A percentile compares a stretch with the other conserved stretches of the same genome.
Conservation (phyloP, 805 yeast genomes). For the Monosporozyma servazzii region DNA sequence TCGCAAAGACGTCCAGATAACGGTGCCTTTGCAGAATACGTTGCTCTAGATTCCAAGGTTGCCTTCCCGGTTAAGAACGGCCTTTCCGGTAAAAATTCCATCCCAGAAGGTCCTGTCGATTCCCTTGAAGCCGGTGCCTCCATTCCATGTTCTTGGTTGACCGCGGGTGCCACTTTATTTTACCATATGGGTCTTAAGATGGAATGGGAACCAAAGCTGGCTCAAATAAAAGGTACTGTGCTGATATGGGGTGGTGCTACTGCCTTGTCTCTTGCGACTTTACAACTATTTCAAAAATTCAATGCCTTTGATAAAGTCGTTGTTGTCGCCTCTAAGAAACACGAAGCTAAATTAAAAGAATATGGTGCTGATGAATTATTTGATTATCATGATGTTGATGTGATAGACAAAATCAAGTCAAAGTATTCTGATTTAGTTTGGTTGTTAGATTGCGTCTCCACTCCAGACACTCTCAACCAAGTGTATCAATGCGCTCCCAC, state of each 20-base stretch:
- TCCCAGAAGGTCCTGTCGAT: slow-evolving; percentile 27
- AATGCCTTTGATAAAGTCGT: slow-evolving; percentile 34
- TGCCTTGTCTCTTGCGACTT: slow-evolving; percentile 45
- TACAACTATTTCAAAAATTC: slow-evolving; percentile 46
- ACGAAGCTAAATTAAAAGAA: slow-evolving; percentile 32
- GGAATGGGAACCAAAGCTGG: slow-evolving; percentile 15
- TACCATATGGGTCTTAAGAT: slow-evolving; percentile 15
- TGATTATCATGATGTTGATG: slow-evolving; percentile 40
- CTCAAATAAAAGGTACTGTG: slow-evolving; percentile 31
- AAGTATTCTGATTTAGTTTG: slow-evolving; percentile 22
- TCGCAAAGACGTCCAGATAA: slow-evolving; percentile 30
- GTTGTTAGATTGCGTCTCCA: slow-evolving; percentile 28
- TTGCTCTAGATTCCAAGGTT: slow-evolving; percentile 30
- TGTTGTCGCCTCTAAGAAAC: slow-evolving; percentile 40
- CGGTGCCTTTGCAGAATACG: slow-evolving; percentile 54
- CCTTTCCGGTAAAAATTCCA: slow-evolving; percentile 5
- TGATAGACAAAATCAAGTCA: slow-evolving; percentile 32
- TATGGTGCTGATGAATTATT: slow-evolving; percentile 41
- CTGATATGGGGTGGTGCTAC: slow-evolving; percentile 63
- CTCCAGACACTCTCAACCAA: slow-evolving; percentile 19
- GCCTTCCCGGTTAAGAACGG: slow-evolving; percentile 9
- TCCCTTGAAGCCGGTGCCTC: slow-evolving; percentile 59
- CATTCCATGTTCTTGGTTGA: slow-evolving; percentile 41
- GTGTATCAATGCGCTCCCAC: slow-evolving; percentile 29
- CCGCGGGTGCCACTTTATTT: slow-evolving; percentile 37